These are phyloP conservation scores for Dacryopinax spathularia DNA, from an alignment of 768 basidiomycete species.

Conservation along the genomic window DNA sequence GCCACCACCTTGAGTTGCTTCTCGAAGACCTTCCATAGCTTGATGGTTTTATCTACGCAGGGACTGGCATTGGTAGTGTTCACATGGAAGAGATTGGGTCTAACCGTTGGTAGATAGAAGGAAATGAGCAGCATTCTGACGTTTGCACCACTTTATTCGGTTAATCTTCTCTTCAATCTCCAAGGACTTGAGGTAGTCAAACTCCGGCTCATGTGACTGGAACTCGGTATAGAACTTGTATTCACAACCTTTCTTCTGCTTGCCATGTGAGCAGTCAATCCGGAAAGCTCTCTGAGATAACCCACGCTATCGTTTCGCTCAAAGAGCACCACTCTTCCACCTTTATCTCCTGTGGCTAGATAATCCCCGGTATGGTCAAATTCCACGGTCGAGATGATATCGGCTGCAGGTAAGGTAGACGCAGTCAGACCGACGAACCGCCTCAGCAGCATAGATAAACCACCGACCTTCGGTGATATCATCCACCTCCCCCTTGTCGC, in stretches of 20 bases:
- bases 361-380: conserved; percentile 99
- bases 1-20: conserved; percentile 90
- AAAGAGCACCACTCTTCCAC: conserved; percentile 94
- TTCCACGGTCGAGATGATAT: conserved; percentile 99
- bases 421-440: conserved; percentile 8
- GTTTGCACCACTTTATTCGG: conserved; percentile 99
- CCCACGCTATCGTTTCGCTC: conserved; percentile 93
- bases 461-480: conserved; percentile 90
- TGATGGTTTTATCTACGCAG: conserved; percentile 89
- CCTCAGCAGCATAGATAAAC: conserved; percentile 7
- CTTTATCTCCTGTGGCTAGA: conserved; percentile 98
- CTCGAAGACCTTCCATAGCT: conserved; percentile 99
- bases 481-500: conserved; percentile 98
- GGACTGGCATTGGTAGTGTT: background rate
- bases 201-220: conserved; percentile 98
- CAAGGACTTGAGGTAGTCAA: conserved; percentile 97
- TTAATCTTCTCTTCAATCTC: conserved; percentile 99
- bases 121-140: conserved; percentile 96
- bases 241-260: conserved; percentile 97
- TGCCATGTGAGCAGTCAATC: conserved; percentile 13
- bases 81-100: conserved; percentile 16
- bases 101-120: conserved; percentile 90
- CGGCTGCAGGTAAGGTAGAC: conserved; percentile 44
- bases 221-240: conserved; percentile 99
- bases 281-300: conserved; percentile 7